Evolutionary conservation across 2,329 filamentous ascomycete species (phyloP).

Genomic region (Aureobasidium sp.): DNA sequence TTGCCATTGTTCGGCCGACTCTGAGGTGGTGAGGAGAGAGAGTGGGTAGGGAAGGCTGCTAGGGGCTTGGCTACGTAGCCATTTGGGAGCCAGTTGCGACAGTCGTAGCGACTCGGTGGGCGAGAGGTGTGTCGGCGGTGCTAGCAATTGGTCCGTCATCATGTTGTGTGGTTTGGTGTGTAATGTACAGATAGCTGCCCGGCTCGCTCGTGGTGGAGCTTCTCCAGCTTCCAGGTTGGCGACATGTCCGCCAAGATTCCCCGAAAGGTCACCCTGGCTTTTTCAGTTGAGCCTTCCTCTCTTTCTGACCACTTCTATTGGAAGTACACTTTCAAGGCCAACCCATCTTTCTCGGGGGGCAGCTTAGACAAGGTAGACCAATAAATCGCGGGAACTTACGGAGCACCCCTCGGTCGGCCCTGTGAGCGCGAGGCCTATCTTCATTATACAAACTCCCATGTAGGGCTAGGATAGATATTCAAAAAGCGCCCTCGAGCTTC

Average conservation of each 20-base stretch:
- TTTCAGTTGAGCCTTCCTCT: background rate
- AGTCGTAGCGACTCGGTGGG: constrained; percentile 48
- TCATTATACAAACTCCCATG: too few species aligned
- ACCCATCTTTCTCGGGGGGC: too few species aligned
- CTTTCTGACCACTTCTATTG: background rate
- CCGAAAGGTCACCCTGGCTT: background rate
- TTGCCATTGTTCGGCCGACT: constrained; percentile 85
- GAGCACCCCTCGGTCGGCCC: too few species aligned
- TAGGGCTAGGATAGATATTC: too few species aligned
- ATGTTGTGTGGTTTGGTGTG: background rate
- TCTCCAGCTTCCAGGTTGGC: constrained; percentile 15
- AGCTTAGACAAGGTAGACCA: too few species aligned
- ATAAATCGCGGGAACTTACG: too few species aligned
- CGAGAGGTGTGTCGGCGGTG: constrained; percentile 43
- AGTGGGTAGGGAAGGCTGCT: constrained; percentile 53
- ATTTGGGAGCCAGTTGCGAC: constrained; percentile 51
- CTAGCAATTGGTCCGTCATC: constrained; percentile 42
- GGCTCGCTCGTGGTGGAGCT: constrained; percentile 1
- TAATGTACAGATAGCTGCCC: background rate
- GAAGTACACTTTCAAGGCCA: background rate
- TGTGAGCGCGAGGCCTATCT: too few species aligned
- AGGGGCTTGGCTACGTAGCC: constrained; percentile 40
- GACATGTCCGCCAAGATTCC: constrained; percentile 5
- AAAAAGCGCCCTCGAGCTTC: too few species aligned
- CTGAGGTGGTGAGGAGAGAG: constrained; percentile 58